Evolutionary conservation across 2,329 filamentous ascomycete genomes (phyloP).

Genomic region (Cladosporium sp.): DNA sequence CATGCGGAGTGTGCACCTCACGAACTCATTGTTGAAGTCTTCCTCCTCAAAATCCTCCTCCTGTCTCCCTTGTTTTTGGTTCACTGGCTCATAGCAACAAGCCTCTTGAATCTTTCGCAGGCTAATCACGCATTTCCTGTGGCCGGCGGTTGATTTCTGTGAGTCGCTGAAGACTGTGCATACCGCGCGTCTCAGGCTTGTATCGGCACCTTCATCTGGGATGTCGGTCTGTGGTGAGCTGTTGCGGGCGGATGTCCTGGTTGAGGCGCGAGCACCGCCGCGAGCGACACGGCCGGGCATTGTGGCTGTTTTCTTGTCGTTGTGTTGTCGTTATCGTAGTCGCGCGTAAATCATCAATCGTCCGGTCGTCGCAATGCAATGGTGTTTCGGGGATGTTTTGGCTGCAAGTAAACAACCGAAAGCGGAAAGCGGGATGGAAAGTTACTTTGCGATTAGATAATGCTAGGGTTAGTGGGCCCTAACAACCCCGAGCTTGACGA

Average conservation of each 20-base stretch:
- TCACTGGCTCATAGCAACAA: conserved; percentile 63
- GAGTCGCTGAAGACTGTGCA: conserved; percentile 62
- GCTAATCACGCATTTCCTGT: conserved; percentile 84
- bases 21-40: conserved; percentile 84
- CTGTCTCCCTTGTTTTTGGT: conserved; percentile 53
- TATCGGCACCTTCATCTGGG: conserved; percentile 72
- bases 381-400: neutral
- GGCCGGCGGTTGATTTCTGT: conserved; percentile 84
- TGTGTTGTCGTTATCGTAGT: neutral
- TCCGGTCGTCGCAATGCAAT: neutral
- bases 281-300: conserved; percentile 39
- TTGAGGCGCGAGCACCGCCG: conserved; percentile 26
- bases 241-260: conserved; percentile 30
- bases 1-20: conserved; percentile 77
- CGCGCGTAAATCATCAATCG: conserved; percentile 55
- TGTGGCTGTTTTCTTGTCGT: conserved; percentile 31
- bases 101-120: conserved; percentile 88
- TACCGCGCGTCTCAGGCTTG: conserved; percentile 71
- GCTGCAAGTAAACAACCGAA: conserved; percentile 12
- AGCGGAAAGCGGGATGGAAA: conserved; percentile 15
- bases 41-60: conserved; percentile 74
- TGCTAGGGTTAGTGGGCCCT: neutral
- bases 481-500: neutral
- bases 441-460: conserved; percentile 10
- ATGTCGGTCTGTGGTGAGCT: conserved; percentile 45